Conservation (phyloP, 2,329 filamentous ascomycete species). For the Xylaria digitata region DNA sequence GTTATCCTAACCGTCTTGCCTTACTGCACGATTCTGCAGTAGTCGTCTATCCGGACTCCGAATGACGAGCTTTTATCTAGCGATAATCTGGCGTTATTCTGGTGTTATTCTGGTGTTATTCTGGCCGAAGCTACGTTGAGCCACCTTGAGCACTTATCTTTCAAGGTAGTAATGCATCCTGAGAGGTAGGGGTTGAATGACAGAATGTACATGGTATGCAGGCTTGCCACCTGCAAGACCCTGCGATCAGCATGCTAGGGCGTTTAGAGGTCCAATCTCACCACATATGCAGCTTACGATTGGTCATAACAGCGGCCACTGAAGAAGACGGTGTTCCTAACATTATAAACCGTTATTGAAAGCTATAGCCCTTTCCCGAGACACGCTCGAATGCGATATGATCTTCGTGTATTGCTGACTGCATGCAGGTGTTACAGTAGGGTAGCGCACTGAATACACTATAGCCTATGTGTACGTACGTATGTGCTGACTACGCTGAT, state of each 20-base stretch:
- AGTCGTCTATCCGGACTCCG: slow-evolving; percentile 17
- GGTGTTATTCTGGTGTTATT: neutral
- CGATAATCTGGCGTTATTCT: slow-evolving; percentile 7
- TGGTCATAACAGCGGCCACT: slow-evolving; percentile 2
- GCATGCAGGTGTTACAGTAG: slow-evolving; percentile 21
- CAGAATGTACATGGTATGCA: slow-evolving; percentile 3
- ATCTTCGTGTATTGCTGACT: slow-evolving; percentile 28
- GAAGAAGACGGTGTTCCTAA: neutral
- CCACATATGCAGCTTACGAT: slow-evolving; percentile 1
- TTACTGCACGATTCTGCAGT: slow-evolving; percentile 16
- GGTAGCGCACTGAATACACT: neutral
- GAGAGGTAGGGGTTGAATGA: slow-evolving; percentile 10
- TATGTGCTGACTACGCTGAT: slow-evolving; percentile 27
- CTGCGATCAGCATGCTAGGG: slow-evolving; percentile 11
- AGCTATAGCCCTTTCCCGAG: neutral
- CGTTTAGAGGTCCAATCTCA: neutral
- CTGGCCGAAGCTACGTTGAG: neutral
- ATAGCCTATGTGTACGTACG: slow-evolving; percentile 11
- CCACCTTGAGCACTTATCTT: neutral
- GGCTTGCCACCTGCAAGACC: slow-evolving; percentile 19
- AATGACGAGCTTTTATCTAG: slow-evolving; percentile 8
- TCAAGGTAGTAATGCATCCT: slow-evolving; percentile 12
- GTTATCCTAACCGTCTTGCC: neutral
- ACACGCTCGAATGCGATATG: slow-evolving; percentile 23
- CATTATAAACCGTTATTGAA: slow-evolving; percentile 9